phyloP scores from a whole-genome alignment of 805 yeast species.

The Candida ovalis region DNA sequence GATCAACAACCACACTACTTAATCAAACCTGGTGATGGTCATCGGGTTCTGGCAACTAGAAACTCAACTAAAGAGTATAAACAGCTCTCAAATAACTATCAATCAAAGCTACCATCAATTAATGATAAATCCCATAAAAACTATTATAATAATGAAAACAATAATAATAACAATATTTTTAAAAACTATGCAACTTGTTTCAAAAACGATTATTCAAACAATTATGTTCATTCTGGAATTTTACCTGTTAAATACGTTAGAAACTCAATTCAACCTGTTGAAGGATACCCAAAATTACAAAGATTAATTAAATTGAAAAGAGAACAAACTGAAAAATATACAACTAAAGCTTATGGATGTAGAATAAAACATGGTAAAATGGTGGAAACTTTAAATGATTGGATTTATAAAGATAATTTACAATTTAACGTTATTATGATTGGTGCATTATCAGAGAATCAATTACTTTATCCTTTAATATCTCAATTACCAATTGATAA shows the following conservation, averaged over 20 bases:
- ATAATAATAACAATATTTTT: constrained; percentile 9
- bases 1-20: not conserved
- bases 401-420: constrained; percentile 57
- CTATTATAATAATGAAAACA: constrained; percentile 6
- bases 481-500: constrained; percentile 65
- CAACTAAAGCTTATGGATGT: constrained; percentile 64
- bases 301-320: constrained; percentile 62
- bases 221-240: constrained; percentile 58
- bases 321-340: constrained; percentile 48
- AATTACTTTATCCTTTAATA: constrained; percentile 58
- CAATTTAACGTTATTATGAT: constrained; percentile 90
- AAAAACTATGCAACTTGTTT: constrained; percentile 18
- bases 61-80: constrained; percentile 16
- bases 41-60: constrained; percentile 20
- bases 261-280: constrained; percentile 62
- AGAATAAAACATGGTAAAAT: constrained; percentile 51
- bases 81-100: not conserved
- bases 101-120: not conserved
- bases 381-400: constrained; percentile 50
- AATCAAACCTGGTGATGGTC: constrained; percentile 22
- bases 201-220: constrained; percentile 72
- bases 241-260: constrained; percentile 63
- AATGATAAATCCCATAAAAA: constrained; percentile 4
- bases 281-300: constrained; percentile 84
- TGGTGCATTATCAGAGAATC: constrained; percentile 78